A percentile compares a stretch with the other conserved stretches of the same genome.
Conservation (phyloP, 108 stramenopile species). For the Fragilaria radians region DNA sequence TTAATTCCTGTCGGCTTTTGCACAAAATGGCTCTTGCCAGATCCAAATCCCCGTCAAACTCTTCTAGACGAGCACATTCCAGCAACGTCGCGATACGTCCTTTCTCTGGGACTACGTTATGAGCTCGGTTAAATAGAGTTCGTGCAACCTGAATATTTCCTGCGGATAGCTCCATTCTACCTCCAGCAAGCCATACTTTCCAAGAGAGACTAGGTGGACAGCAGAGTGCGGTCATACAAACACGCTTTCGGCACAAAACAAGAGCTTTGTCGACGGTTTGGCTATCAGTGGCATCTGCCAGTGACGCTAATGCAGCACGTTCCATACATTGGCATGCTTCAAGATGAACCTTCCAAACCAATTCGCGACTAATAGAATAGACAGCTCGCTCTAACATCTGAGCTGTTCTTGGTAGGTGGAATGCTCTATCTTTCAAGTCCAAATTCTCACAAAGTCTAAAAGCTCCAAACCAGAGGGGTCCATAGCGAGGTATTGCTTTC, state of each 20-base stretch:
- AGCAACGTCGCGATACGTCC: slow-evolving; percentile 78
- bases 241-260: slow-evolving; percentile 41
- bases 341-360: slow-evolving; percentile 94
- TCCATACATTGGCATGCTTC: slow-evolving; percentile 93
- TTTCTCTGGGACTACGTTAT: slow-evolving; percentile 86
- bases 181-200: slow-evolving; percentile 96
- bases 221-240: slow-evolving; percentile 76
- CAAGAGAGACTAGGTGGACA: slow-evolving; percentile 90
- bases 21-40: slow-evolving; percentile 81
- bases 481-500: slow-evolving; percentile 88
- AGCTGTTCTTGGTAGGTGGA: slow-evolving; percentile 57
- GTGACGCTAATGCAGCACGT: slow-evolving; percentile 51
- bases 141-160: slow-evolving; percentile 73
- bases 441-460: slow-evolving; percentile 86
- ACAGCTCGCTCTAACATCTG: slow-evolving; percentile 77
- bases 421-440: slow-evolving; percentile 42
- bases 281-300: slow-evolving; percentile 26
- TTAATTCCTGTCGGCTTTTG: slow-evolving; percentile 67
- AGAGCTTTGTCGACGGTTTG: slow-evolving; percentile 13
- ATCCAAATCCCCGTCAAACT: slow-evolving; percentile 78
- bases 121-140: slow-evolving; percentile 80
- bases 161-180: slow-evolving; percentile 88
- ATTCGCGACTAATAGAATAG: slow-evolving; percentile 83
- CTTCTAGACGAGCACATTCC: slow-evolving; percentile 90
- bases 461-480: slow-evolving; percentile 96